These are phyloP conservation scores for Ormosia emarginata DNA, from an alignment of 306 rosid species.

Conservation along the genomic window DNA sequence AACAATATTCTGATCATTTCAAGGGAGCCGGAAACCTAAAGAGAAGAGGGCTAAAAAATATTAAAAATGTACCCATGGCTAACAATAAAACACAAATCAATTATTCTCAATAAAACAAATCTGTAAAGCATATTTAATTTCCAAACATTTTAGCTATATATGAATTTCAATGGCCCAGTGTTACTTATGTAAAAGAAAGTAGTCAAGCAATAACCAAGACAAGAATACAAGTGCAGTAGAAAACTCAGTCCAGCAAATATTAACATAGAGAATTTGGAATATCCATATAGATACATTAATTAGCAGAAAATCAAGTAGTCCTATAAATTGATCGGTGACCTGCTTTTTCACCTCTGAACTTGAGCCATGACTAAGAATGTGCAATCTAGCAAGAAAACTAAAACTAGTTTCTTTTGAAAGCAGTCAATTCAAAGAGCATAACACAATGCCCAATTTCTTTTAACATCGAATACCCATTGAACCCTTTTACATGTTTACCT, in stretches of 20 bases:
- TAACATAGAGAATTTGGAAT: not conserved
- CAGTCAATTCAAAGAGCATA: not conserved
- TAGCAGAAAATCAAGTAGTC: not conserved
- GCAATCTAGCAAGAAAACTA: not conserved
- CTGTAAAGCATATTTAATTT: not conserved
- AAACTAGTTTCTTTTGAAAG: not conserved
- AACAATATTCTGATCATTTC: not conserved
- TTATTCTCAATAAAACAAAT: not conserved
- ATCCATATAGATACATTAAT: not conserved
- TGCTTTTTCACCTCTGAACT: not conserved
- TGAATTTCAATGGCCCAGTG: not conserved
- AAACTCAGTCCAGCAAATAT: not conserved
- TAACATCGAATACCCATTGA: not conserved
- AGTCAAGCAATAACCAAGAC: not conserved
- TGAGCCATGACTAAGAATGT: not conserved
- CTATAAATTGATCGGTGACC: not conserved
- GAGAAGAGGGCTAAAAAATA: not conserved
- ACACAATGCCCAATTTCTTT: not conserved
- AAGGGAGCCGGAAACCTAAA: not conserved
- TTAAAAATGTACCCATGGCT: not conserved
- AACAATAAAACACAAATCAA: not conserved
- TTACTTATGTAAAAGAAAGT: not conserved
- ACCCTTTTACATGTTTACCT: not conserved
- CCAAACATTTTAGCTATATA: not conserved
- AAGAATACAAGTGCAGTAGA: not conserved